phyloP scores from a whole-genome alignment of 208 protist genomes.

The Trypanosoma boissoni region DNA sequence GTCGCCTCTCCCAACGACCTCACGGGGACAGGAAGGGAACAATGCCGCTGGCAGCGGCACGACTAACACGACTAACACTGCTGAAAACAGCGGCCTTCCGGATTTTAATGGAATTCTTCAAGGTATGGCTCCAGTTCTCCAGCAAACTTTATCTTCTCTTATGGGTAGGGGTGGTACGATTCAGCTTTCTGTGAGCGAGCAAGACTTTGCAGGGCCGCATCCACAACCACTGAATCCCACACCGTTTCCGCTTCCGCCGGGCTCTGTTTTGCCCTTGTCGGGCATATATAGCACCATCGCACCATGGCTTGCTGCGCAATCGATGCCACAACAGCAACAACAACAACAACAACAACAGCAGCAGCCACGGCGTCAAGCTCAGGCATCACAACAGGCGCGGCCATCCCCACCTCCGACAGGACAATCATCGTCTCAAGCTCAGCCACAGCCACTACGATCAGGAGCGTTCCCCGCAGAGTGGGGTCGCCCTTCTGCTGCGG shows the following conservation, averaged over 20 bases:
- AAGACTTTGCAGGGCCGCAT: conserved; percentile 2
- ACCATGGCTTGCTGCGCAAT: neutral
- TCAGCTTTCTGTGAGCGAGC: no score
- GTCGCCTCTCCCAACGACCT: neutral
- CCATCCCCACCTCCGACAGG: conserved; percentile 1
- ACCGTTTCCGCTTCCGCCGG: no score
- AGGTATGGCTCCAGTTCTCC: no score
- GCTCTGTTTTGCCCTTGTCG: neutral
- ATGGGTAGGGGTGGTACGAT: no score
- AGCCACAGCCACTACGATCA: neutral
- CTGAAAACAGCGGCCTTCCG: no score
- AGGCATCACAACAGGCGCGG: neutral
- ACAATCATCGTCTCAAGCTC: conserved; percentile 2
- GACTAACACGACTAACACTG: conserved; percentile 14
- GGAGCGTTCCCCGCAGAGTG: no score
- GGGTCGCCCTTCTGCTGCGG: no score
- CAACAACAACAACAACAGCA: conserved; percentile 20
- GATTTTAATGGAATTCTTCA: no score
- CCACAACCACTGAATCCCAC: conserved; percentile 17
- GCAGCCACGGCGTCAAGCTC: conserved; percentile 12
- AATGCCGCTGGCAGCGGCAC: conserved; percentile 7
- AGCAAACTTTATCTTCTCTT: no score
- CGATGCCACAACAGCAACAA: conserved; percentile 14
- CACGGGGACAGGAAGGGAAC: neutral
- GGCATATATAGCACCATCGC: neutral